Evolutionary conservation across 768 basidiomycete species (phyloP).

Genomic region (Boletus tomentosulus): DNA sequence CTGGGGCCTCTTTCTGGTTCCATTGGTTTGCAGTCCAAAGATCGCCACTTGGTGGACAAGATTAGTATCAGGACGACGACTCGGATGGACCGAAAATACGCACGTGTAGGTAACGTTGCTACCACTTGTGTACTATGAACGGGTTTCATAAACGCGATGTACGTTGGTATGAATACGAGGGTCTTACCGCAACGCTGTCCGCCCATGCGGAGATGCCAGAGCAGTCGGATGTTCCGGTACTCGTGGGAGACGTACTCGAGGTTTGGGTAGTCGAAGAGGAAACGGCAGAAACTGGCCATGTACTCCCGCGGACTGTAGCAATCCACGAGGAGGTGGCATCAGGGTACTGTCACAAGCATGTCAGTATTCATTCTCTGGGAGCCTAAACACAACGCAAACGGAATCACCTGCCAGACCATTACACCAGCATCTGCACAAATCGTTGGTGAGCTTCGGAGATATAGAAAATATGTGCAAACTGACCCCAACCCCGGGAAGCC

Average conservation of each 20-base stretch:
- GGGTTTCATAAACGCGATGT: neutral
- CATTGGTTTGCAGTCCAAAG: slow-evolving; percentile 48
- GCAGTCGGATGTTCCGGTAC: slow-evolving; percentile 29
- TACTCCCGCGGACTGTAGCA: slow-evolving; percentile 31
- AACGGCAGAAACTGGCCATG: slow-evolving; percentile 32
- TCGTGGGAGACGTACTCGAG: neutral
- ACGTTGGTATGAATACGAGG: neutral
- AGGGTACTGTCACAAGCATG: slow-evolving; percentile 30
- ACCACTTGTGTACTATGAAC: slow-evolving; percentile 41
- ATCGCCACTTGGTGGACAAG: slow-evolving; percentile 31
- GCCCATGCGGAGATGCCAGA: slow-evolving; percentile 41
- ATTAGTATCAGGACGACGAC: neutral
- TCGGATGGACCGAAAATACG: slow-evolving; percentile 7
- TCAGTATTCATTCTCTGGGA: neutral
- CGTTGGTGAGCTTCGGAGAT: neutral
- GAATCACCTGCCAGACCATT: slow-evolving; percentile 38
- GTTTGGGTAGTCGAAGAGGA: neutral
- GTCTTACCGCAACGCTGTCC: slow-evolving; percentile 33
- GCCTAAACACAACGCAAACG: neutral
- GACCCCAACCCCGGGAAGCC: slow-evolving; percentile 61
- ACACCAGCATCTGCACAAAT: slow-evolving; percentile 32
- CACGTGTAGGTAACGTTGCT: slow-evolving; percentile 39
- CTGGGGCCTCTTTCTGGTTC: slow-evolving; percentile 36
- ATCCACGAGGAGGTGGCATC: slow-evolving; percentile 39
- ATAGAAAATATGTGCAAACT: slow-evolving; percentile 25